A percentile compares a stretch with the other conserved stretches of the same genome.
Conservation (phyloP, 345 rosid species). For the Eutrema yunnanense region DNA sequence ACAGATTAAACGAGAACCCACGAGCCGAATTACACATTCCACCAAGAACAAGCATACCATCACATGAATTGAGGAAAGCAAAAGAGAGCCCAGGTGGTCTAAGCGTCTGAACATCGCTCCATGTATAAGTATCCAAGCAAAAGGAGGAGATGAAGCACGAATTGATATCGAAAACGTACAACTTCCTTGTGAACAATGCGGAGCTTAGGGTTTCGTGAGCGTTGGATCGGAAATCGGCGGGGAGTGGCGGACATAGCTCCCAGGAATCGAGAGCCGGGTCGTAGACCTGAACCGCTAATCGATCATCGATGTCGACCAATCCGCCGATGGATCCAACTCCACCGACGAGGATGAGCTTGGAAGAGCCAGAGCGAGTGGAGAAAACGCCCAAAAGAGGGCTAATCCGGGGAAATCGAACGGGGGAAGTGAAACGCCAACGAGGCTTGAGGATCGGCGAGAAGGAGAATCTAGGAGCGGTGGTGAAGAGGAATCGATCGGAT, state of each 20-base stretch:
- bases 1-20: constrained; percentile 59
- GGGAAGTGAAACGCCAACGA: constrained; percentile 48
- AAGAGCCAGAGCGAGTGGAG: constrained; percentile 10
- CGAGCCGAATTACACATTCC: constrained; percentile 47
- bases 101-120: constrained; percentile 67
- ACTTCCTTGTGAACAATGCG: constrained; percentile 41
- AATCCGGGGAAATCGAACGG: constrained; percentile 48
- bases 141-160: constrained; percentile 54
- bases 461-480: constrained; percentile 59
- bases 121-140: constrained; percentile 43
- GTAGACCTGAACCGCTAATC: constrained; percentile 63
- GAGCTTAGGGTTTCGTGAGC: constrained; percentile 59
- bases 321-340: constrained; percentile 66
- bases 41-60: constrained; percentile 56
- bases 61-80: constrained; percentile 55
- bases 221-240: constrained; percentile 51
- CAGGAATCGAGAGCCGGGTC: constrained; percentile 53
- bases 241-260: constrained; percentile 70
- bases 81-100: constrained; percentile 72
- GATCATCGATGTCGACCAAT: constrained; percentile 74
- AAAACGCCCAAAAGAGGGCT: constrained; percentile 62
- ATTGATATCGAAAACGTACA: constrained; percentile 64
- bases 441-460: constrained; percentile 53
- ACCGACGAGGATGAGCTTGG: constrained; percentile 58
- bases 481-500: constrained; percentile 60